phyloP scores from a whole-genome alignment of 1,139 yeast species.

The Protomyces inouyei region DNA sequence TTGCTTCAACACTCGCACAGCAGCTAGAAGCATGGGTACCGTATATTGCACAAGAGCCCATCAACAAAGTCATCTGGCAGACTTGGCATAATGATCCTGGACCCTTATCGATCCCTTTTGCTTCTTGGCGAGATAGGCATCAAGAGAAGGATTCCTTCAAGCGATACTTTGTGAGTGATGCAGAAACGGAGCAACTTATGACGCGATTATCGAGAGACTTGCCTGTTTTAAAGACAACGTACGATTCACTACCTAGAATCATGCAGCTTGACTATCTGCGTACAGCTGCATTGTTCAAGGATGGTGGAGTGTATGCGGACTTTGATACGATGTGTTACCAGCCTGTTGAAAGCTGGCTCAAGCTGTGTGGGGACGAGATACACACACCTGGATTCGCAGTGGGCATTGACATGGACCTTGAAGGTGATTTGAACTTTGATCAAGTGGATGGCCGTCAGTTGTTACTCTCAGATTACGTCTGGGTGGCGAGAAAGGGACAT shows the following conservation, averaged over 20 bases:
- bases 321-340: slow-evolving; percentile 57
- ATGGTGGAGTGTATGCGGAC: slow-evolving; percentile 91
- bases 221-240: slow-evolving; percentile 56
- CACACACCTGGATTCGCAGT: slow-evolving; percentile 24
- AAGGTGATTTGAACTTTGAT: neutral
- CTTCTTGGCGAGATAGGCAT: slow-evolving; percentile 13
- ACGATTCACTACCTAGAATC: slow-evolving; percentile 68
- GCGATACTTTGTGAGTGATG: slow-evolving; percentile 11
- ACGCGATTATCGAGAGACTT: slow-evolving; percentile 7
- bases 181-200: neutral
- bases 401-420: slow-evolving; percentile 26
- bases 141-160: neutral
- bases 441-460: slow-evolving; percentile 10
- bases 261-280: slow-evolving; percentile 87
- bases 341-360: slow-evolving; percentile 14
- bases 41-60: neutral
- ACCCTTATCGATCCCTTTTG: slow-evolving; percentile 4
- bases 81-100: slow-evolving; percentile 14
- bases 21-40: neutral
- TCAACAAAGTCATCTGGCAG: slow-evolving; percentile 20
- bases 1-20: neutral
- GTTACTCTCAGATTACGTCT: slow-evolving; percentile 52
- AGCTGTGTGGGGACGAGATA: neutral
- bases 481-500: slow-evolving; percentile 80
- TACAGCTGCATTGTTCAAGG: slow-evolving; percentile 75